Base-by-base conservation (phyloP, 176 grass and related monocot species). In the Pharus latifolius region DNA sequence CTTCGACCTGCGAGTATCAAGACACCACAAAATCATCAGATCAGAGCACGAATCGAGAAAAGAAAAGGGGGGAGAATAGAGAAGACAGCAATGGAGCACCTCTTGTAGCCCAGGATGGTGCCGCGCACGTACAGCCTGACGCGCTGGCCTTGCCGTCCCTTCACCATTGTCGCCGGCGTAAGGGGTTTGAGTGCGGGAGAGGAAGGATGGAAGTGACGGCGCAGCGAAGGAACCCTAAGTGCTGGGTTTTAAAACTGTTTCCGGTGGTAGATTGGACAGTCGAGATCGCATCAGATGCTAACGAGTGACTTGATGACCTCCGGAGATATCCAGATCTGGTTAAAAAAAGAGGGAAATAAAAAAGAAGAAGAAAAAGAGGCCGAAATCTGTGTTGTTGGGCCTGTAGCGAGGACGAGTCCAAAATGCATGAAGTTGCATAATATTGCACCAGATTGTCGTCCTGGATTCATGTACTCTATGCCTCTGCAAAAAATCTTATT, bases 101-200 rank as follows among this genome's bases (percentile, higher is more conserved):
- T 73, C 78, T 94, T 89, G 72, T 80, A 89, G 7, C 90, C 82
- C 1, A 90, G 80, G 77, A 90, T 87, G 15, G 91, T 90, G 40
- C 87, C 87, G 3, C 87, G 83, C 33, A 87, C 80, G 65, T 76
- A 82, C 45, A 87, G 67, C 76, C 87, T 84, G 29, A 82, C 87
- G 45, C 67, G 72, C 54, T 87, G 64, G n/a, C 79, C 78, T 16
- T 83, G 56, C 32, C 82, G 74, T 24, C 85, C 74, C 78, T 72
- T 67, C 82, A 76, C 85, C 89, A 92, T 84, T 10, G 37, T 40
- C 42, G 73, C 65, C 29, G 80, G 31, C 52, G 46, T 22, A 33
- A 29, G 31, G 16, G 65, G 31, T 57, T 44, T 49, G 17, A 42
- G 65, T 27, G 33, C 0, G 5, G 1, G 10, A 1, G 0, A 2